Base-by-base conservation (phyloP, 805 yeast species). In the Kodamaea sagamina region DNA sequence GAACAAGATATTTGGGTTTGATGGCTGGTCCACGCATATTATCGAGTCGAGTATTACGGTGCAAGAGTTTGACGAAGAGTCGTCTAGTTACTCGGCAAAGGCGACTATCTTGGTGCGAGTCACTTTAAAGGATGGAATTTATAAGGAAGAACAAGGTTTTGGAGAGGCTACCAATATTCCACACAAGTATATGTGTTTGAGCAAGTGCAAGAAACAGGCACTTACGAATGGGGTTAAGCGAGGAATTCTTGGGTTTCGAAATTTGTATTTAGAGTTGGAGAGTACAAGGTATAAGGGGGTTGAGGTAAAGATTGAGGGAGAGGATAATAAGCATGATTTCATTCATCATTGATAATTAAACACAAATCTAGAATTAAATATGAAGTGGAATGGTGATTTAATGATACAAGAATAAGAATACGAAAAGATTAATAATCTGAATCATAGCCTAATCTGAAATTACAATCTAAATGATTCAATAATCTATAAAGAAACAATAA, bases 1-100 rank as follows among this genome's bases (percentile, higher is more conserved):
- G 1, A 79, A 79, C 46, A 77, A 73, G 28, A 58, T 71, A 0
- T 79, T 78, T 59, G 84, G 84, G 0, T 75, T 63, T 53, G 67
- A 77, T 47, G 84, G 85, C 6, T 80, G 85, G 85, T 67, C 72
- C 5, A 64, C 75, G 24, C 68, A 68, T 37, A 59, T 79, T 1
- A 19, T 68, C 9, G 58, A 54, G 4, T 59, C 56, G 28, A 45
- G 43, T 2, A 41, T 47, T 6, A 49, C 55, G 16, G 41, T 39
- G 13, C 54, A 54, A 22, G 53, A 51, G 6, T 50, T 58, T 12
- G 53, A 65, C 36, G 55, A 53, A 16, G 50, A 58, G 40, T 43
- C 59, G 11, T n/a, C 32, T 36, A 36, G 49, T 17, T 53, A 41
- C 47, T 54, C 63, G 4, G 57, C 59, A 25, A 51, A 50, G 12